Evolutionary conservation across 2,329 filamentous ascomycete genomes (phyloP), one percentile per base, ranked within the genome.

Genomic region (Xylariaceae sp.): DNA sequence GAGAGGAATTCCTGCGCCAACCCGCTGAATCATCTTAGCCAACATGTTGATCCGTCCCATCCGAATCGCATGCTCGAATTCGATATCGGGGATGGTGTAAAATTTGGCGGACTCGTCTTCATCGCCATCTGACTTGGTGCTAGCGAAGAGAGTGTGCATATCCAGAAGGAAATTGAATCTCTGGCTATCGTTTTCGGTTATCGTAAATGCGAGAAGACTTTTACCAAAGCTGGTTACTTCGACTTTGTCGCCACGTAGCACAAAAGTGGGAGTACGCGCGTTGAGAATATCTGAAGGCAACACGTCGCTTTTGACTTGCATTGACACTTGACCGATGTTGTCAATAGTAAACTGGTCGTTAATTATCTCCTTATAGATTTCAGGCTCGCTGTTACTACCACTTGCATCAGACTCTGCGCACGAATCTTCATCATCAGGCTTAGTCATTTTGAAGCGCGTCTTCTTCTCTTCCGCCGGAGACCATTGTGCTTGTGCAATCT

Each of bases 321-420:
- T 87, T 0, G 84, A 84, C 3, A 89, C 78, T 62, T 90, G 83
- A 0, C 89, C 89, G 55, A 95, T 80, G 64, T 91, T 86, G 14
- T 95, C 89, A 49, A 94, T 82, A 0, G 91, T 95, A 69, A 90
- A 91, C 31, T 82, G 78, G 11, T 88, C 83, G 63, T 88, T 83
- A 24, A 91, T 75, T 36, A 87, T 77, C 57, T 87, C 81, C 14
- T 75, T 75, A 44, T 78, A 75, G 36, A 85, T 78, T 6, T 75
- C 74, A 16, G 78, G 78, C 39, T 76, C 74, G 3, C 69, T 73
- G n/a, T 72, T 67, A 14, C 41, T 47, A 28, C 59, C 63, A 7
- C 73, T 70, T 9, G 72, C 71, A 6, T 75, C 74, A 4, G 67
- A 72, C 6, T 78, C 74, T 6, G 75, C 70, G 6, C 75, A 33